phyloP scores from a whole-genome alignment of 2,329 filamentous ascomycete genomes.

The Orbilia brochopaga region DNA sequence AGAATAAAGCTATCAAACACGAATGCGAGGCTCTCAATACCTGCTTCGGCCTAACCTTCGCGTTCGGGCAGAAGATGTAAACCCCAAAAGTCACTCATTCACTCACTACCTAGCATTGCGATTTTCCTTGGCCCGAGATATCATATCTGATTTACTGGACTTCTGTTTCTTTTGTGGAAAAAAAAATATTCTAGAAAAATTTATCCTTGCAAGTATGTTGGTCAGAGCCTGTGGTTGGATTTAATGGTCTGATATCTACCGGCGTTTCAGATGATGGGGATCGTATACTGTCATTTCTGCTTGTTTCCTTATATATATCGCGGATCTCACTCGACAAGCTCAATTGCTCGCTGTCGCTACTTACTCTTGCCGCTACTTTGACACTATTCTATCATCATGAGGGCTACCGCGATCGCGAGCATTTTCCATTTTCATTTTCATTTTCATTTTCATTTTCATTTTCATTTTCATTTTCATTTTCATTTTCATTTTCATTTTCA shows the following conservation, averaged over 20 bases:
- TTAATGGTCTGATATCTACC: constrained; percentile 32
- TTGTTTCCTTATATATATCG: constrained; percentile 3
- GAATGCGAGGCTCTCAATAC: constrained; percentile 49
- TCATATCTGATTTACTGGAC: constrained; percentile 7
- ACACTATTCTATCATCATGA: too few relatives aligned
- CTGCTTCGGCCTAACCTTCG: constrained; percentile 49
- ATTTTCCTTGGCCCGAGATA: neutral
- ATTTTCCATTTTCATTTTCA: too few relatives aligned
- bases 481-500: too few relatives aligned
- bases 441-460: too few relatives aligned
- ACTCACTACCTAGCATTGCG: neutral
- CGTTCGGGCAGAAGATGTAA: constrained; percentile 50
- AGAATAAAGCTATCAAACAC: constrained; percentile 47
- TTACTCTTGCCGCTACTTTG: too few relatives aligned
- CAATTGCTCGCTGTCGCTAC: neutral
- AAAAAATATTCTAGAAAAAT: constrained; percentile 6
- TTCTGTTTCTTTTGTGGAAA: constrained; percentile 5
- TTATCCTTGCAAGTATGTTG: constrained; percentile 3
- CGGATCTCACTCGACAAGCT: neutral
- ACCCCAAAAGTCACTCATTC: neutral
- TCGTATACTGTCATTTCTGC: constrained; percentile 4
- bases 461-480: too few relatives aligned
- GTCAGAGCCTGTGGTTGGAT: constrained; percentile 24
- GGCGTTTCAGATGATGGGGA: constrained; percentile 38
- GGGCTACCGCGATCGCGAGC: too few relatives aligned